Base-by-base conservation (phyloP, 2,329 filamentous ascomycete genomes). In the Juglanconis oblonga region DNA sequence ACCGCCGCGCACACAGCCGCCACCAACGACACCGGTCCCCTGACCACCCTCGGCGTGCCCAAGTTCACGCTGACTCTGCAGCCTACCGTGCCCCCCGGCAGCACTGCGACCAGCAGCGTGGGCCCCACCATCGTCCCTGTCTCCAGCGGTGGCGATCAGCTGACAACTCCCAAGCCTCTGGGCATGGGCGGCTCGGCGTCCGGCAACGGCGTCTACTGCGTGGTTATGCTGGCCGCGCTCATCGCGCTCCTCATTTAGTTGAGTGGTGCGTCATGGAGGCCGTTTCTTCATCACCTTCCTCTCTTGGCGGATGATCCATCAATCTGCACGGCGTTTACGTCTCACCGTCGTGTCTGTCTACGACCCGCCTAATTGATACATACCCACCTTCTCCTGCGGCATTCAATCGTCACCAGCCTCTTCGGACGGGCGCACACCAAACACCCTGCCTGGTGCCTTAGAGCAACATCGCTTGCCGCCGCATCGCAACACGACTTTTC, bases 191-290 rank as follows among this genome's bases (percentile, higher is more conserved):
- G 67, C 17, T 66, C 70, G 58, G 68, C 70, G 55, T 66, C 67
- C 24, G 69, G 71, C 61, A 70, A 71, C 57, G 66, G 76, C 32
- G 69, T 70, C 17, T 59, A 54, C 45, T 74, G 71, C 62, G 65
- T 69, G 42, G 65, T 77, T 64, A 71, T 78, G 71, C 64, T 77
- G 55, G 60, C 75, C 42, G 71, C 71, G 11, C n/a, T 66, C 50
- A 63, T 74, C 53, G 69, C 73, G 67, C 69, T 73, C 44, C 59
- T 71, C 50, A 62, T 75, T 57, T 78, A 69, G 36, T 38, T 10
- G 38, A 42, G 38, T 5, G 10, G 10, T 14, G 10, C n/a, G 10
- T 42, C 38, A 13, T 4, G 4, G 38, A 42, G 38, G 38, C 38
- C 38, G 10, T 42, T 42, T 14, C 24, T 24, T 24, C 38, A 42